A percentile compares a stretch with the other conserved stretches of the same genome.
These are phyloP conservation scores for Penicillium coffeae DNA, from an alignment of 495 filamentous ascomycete genomes.

Conservation along the genomic window DNA sequence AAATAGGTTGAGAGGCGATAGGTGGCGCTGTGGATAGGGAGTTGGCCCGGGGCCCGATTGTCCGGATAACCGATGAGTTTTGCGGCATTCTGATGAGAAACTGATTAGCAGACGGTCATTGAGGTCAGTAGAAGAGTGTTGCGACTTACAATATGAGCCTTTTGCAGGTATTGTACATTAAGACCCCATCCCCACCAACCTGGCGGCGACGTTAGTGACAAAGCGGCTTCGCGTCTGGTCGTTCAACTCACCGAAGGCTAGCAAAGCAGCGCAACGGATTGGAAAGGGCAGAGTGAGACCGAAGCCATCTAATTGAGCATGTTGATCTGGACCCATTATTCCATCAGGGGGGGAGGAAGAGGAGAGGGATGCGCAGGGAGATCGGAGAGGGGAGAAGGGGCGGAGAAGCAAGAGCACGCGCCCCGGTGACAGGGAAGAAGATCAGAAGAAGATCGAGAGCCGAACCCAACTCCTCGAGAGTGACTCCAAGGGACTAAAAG, in stretches of 20 bases:
- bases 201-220: constrained; percentile 22
- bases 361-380: constrained; percentile 4
- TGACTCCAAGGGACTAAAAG: constrained; percentile 26
- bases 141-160: constrained; percentile 62
- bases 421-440: constrained; percentile 4
- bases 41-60: constrained; percentile 60
- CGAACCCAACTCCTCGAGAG: constrained; percentile 5
- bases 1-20: constrained; percentile 79
- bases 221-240: background rate
- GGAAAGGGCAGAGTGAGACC: constrained; percentile 82
- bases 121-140: constrained; percentile 5
- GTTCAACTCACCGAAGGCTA: constrained; percentile 64
- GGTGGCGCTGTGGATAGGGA: constrained; percentile 69
- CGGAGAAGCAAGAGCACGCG: background rate
- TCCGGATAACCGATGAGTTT: constrained; percentile 74
- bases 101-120: background rate
- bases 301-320: constrained; percentile 79
- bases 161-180: constrained; percentile 77
- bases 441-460: background rate
- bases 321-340: constrained; percentile 77
- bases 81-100: constrained; percentile 60
- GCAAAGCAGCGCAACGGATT: constrained; percentile 71
- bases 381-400: background rate
- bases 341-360: constrained; percentile 26
- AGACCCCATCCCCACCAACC: constrained; percentile 89